A percentile compares a stretch with the other conserved stretches of the same genome.
phyloP scores from a whole-genome alignment of 2,329 filamentous ascomycete genomes.

The Penicillium sclerotigenum region DNA sequence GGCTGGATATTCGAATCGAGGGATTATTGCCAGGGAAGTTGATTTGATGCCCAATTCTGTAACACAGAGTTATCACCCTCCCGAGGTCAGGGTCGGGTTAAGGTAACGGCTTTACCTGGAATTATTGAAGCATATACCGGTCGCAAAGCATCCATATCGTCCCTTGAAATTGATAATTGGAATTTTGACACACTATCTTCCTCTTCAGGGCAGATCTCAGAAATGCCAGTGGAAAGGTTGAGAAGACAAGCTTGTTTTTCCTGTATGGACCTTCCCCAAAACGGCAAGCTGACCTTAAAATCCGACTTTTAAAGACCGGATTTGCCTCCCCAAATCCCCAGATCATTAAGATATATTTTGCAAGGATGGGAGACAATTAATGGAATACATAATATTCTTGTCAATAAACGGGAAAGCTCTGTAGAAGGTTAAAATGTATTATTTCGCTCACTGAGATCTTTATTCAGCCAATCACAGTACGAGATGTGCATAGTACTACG shows the following conservation, averaged over 20 bases:
- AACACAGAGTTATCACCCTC: not conserved
- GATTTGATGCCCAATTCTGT: no score
- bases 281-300: constrained; percentile 2
- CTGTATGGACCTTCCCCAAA: constrained; percentile 25
- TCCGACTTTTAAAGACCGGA: not conserved
- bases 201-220: not conserved
- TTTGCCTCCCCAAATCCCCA: not conserved
- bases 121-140: not conserved
- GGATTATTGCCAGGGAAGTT: no score
- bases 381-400: constrained; percentile 3
- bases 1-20: no score
- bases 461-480: constrained; percentile 21
- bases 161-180: not conserved
- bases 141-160: not conserved
- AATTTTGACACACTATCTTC: not conserved
- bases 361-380: constrained; percentile 17
- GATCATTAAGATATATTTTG: not conserved
- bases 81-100: not conserved
- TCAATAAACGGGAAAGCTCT: constrained; percentile 9
- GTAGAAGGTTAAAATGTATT: constrained; percentile 18
- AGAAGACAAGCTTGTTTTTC: constrained; percentile 8
- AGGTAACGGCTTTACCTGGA: no score
- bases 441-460: constrained; percentile 20
- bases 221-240: not conserved
- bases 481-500: not conserved